These are phyloP conservation scores for Kentomonas sorsogonicus DNA, from an alignment of 208 protist species.

Conservation along the genomic window DNA sequence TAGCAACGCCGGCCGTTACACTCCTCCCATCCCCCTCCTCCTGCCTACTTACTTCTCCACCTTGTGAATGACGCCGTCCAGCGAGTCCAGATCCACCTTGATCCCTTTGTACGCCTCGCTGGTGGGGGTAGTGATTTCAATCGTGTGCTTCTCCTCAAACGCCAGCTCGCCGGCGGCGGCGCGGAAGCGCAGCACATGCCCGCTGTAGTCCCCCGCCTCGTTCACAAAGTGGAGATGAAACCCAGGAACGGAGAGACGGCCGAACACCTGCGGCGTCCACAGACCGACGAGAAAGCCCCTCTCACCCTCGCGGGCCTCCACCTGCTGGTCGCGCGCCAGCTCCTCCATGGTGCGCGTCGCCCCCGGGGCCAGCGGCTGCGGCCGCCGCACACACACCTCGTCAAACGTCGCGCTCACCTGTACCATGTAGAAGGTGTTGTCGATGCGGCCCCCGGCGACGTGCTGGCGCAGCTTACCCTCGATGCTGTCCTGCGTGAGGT, in stretches of 20 bases:
- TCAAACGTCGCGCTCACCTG: constrained; percentile 2
- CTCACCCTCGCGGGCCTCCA: not conserved
- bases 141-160: constrained; percentile 9
- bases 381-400: constrained; percentile 1
- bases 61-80: constrained; percentile 15
- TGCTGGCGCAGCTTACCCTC: not conserved
- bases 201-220: not conserved
- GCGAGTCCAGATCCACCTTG: constrained; percentile 9
- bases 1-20: not conserved
- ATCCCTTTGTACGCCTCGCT: constrained; percentile 3
- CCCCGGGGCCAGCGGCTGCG: constrained; percentile 3
- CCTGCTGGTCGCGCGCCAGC: constrained; percentile 11
- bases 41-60: constrained; percentile 14
- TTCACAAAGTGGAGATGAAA: constrained; percentile 15
- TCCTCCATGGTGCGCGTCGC: constrained; percentile 6
- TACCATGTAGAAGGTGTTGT: constrained; percentile 8
- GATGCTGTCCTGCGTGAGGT: not conserved
- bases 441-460: not conserved
- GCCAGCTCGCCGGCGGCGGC: not conserved
- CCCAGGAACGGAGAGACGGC: constrained; percentile 13
- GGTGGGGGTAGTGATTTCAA: constrained; percentile 4
- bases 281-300: constrained; percentile 7
- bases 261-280: constrained; percentile 11
- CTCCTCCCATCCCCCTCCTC: not conserved
- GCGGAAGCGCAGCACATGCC: constrained; percentile 4